These are phyloP conservation scores for Phytophthora brassicae DNA, from an alignment of 352 stramenopile genomes.

Conservation along the genomic window DNA sequence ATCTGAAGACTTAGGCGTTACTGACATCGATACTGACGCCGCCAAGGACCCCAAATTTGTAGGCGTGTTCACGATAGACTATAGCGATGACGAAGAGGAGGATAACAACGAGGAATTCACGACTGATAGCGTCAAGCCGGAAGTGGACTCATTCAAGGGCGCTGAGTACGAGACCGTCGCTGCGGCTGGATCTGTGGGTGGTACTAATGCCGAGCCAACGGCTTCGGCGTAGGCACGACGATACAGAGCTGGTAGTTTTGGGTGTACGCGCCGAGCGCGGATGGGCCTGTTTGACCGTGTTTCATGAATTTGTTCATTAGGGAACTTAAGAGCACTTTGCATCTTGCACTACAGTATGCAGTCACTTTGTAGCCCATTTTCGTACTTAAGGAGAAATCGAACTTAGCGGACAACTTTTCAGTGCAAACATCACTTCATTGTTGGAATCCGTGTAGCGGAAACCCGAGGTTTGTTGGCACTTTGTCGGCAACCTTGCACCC, in stretches of 20 bases:
- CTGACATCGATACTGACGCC: constrained; percentile 10
- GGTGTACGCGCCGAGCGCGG: constrained; percentile 14
- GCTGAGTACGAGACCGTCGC: constrained; percentile 6
- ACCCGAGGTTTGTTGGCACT: too few relatives aligned
- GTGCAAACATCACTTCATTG: too few relatives aligned
- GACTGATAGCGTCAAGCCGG: not conserved
- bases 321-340: too few relatives aligned
- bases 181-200: constrained; percentile 8
- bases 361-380: too few relatives aligned
- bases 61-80: constrained; percentile 80
- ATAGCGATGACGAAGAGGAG: constrained; percentile 75
- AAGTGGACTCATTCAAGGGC: constrained; percentile 8
- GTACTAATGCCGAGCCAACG: constrained; percentile 18
- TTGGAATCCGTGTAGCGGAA: too few relatives aligned
- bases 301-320: constrained; percentile 28
- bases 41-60: constrained; percentile 52
- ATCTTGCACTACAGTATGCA: too few relatives aligned
- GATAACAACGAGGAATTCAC: constrained; percentile 19
- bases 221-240: constrained; percentile 19
- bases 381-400: too few relatives aligned
- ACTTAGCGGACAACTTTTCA: too few relatives aligned
- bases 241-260: constrained; percentile 16
- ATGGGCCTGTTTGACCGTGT: constrained; percentile 4
- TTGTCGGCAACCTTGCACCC: too few relatives aligned
- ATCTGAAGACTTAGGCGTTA: constrained; percentile 23